phyloP scores from a whole-genome alignment of 805 yeast species.

The Saccharomycopsis capsularis region DNA sequence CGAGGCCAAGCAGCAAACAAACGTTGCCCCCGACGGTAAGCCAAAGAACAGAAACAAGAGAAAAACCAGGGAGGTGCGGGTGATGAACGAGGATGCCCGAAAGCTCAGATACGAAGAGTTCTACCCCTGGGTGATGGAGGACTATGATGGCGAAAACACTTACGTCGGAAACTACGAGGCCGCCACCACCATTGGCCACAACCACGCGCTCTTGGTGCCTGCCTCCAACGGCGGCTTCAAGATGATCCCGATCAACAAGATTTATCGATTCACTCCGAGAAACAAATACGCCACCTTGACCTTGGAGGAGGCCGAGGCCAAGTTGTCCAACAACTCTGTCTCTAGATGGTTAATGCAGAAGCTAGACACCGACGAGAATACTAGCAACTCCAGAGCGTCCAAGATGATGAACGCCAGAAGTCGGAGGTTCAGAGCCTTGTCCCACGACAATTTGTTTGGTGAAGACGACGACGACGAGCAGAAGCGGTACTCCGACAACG shows the following conservation, averaged over 20 bases:
- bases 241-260: slow-evolving; percentile 92
- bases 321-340: slow-evolving; percentile 76
- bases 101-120: slow-evolving; percentile 89
- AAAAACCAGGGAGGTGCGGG: slow-evolving; percentile 77
- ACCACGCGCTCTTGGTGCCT: slow-evolving; percentile 78
- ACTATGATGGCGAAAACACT: slow-evolving; percentile 87
- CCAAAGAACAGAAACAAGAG: slow-evolving; percentile 54
- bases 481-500: slow-evolving; percentile 70
- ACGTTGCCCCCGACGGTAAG: slow-evolving; percentile 28
- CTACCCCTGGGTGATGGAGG: slow-evolving; percentile 98
- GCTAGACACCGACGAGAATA: slow-evolving; percentile 44
- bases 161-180: slow-evolving; percentile 97
- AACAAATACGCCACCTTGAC: slow-evolving; percentile 91
- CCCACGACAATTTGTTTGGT: slow-evolving; percentile 29
- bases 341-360: slow-evolving; percentile 97
- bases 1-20: slow-evolving; percentile 19
- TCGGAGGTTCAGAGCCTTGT: slow-evolving; percentile 41
- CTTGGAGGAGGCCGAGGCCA: slow-evolving; percentile 91
- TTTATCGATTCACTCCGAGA: slow-evolving; percentile 87
- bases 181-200: slow-evolving; percentile 39
- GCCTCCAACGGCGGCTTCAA: slow-evolving; percentile 78
- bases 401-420: slow-evolving; percentile 23
- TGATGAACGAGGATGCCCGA: slow-evolving; percentile 76
- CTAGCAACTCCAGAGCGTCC: slow-evolving; percentile 42
- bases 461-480: slow-evolving; percentile 34